Conservation (phyloP, 768 basidiomycete species). For the Pleurotus giganteus region DNA sequence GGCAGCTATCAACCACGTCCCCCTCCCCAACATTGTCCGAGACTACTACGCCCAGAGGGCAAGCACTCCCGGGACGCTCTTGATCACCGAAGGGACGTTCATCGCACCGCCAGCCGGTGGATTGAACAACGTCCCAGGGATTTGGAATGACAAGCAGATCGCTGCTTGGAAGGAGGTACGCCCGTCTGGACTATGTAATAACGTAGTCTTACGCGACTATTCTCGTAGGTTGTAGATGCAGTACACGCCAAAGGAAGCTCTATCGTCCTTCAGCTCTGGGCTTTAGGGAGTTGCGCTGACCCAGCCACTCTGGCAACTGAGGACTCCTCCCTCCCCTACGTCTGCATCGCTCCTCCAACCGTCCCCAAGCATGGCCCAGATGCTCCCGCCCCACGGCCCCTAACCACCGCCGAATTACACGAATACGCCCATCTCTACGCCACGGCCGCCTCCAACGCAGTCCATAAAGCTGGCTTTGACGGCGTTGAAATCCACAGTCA, state of each 20-base stretch:
- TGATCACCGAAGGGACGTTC: constrained; percentile 37
- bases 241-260: background rate
- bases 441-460: background rate
- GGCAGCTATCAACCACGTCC: constrained; percentile 29
- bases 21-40: constrained; percentile 18
- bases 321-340: background rate
- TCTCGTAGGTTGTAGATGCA: background rate
- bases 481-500: constrained; percentile 37
- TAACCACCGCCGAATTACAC: background rate
- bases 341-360: background rate
- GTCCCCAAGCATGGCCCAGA: background rate
- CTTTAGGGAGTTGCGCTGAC: background rate
- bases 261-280: background rate
- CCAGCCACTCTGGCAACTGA: background rate
- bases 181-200: background rate
- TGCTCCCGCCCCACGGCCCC: background rate
- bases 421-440: background rate
- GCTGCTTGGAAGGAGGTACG: constrained; percentile 39
- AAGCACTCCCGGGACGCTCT: constrained; percentile 25
- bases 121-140: constrained; percentile 32
- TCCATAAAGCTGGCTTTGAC: background rate
- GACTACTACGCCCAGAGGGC: constrained; percentile 25
- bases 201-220: constrained; percentile 11
- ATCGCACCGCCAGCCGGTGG: constrained; percentile 29
- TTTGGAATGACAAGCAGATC: constrained; percentile 42